Percentiles rank a stretch among this genome's conserved stretches.
phyloP scores from a whole-genome alignment of 805 yeast genomes.

The Schwanniomyces vanrijiae region DNA sequence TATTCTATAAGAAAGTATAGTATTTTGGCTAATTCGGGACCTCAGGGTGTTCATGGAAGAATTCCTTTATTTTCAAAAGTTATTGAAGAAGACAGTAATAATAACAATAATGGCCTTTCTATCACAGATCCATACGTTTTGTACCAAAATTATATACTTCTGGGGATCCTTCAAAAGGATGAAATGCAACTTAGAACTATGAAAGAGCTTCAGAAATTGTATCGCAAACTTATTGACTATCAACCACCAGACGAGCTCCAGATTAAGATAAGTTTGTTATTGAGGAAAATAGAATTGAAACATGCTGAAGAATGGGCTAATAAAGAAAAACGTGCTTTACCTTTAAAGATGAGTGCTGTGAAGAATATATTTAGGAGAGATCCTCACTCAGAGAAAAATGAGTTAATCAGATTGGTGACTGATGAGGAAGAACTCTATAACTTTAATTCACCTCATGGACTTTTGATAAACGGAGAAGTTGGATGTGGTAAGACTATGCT shows the following conservation, averaged over 20 bases:
- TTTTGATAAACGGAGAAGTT: constrained; percentile 62
- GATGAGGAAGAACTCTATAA: constrained; percentile 61
- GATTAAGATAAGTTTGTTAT: constrained; percentile 42
- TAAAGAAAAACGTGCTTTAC: constrained; percentile 8
- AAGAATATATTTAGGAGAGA: constrained; percentile 27
- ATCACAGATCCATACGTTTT: constrained; percentile 64
- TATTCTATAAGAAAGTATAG: not conserved
- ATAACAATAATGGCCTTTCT: constrained; percentile 19
- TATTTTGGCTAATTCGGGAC: constrained; percentile 17
- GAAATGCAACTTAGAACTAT: constrained; percentile 62
- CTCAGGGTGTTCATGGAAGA: constrained; percentile 40
- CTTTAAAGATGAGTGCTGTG: constrained; percentile 16
- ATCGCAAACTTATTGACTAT: constrained; percentile 58
- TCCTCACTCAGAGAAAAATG: constrained; percentile 31
- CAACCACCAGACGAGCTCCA: constrained; percentile 50
- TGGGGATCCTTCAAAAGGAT: constrained; percentile 55
- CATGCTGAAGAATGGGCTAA: constrained; percentile 22
- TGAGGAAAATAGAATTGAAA: constrained; percentile 32
- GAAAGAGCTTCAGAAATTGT: constrained; percentile 60
- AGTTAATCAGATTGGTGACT: constrained; percentile 49
- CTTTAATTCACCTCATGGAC: constrained; percentile 63
- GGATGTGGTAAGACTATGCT: constrained; percentile 78
- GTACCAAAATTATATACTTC: constrained; percentile 52
- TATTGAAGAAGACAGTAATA: not conserved
- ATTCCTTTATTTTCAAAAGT: constrained; percentile 17